phyloP scores from a whole-genome alignment of 2,329 filamentous ascomycete species.

The Penicillium sp. region DNA sequence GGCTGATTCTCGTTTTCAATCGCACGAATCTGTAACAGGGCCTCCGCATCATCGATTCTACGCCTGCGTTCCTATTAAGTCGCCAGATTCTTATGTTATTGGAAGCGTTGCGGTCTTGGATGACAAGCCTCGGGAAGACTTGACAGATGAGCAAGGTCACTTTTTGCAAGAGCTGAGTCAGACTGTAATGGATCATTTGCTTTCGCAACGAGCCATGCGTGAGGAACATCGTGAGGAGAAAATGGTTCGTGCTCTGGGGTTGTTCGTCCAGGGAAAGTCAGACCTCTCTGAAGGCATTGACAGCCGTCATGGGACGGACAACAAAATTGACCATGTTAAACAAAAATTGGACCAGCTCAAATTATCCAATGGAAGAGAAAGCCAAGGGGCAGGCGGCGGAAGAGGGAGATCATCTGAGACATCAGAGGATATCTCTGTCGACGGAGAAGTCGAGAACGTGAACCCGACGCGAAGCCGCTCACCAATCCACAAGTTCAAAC shows the following conservation, averaged over 20 bases:
- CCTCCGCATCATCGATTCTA: conserved; percentile 24
- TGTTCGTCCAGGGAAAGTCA: conserved; percentile 29
- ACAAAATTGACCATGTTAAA: conserved; percentile 11
- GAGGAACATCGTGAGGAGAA: conserved; percentile 29
- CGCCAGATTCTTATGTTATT: conserved; percentile 25
- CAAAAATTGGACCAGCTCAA: conserved; percentile 19
- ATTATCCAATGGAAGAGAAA: conserved; percentile 1
- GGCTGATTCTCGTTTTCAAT: conserved; percentile 14
- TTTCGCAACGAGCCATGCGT: conserved; percentile 25
- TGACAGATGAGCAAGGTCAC: conserved; percentile 10
- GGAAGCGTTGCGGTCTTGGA: conserved; percentile 25
- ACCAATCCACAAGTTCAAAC: conserved; percentile 21
- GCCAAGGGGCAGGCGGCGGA: too few species aligned
- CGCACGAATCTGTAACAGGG: conserved; percentile 16
- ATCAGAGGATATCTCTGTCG: background rate
- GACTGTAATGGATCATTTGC: conserved; percentile 28
- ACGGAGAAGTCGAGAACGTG: background rate
- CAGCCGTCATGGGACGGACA: conserved; percentile 1
- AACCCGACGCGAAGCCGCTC: conserved; percentile 10
- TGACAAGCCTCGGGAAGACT: conserved; percentile 17
- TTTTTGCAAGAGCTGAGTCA: conserved; percentile 24
- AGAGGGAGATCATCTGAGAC: conserved; percentile 1
- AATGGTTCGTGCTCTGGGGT: conserved; percentile 27
- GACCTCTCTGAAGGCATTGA: conserved; percentile 25
- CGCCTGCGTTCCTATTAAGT: conserved; percentile 22